Percentiles rank a stretch among this genome's conserved stretches.
These are phyloP conservation scores for Fomitopsis palustris DNA, from an alignment of 1,284 basidiomycete genomes.

Conservation along the genomic window DNA sequence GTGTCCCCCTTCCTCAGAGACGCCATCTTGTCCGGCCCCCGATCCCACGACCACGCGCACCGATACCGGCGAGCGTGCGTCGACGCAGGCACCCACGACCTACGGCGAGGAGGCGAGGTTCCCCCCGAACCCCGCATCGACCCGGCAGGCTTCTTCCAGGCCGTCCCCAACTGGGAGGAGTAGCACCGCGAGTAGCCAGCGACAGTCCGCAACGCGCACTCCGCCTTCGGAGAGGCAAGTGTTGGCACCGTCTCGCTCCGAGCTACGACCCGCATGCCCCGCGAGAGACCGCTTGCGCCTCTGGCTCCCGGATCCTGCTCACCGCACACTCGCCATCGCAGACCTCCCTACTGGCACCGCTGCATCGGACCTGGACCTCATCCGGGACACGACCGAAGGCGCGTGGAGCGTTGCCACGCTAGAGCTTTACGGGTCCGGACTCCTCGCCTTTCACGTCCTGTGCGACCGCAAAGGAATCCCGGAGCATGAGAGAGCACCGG, in stretches of 20 bases:
- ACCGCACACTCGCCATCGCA: neutral
- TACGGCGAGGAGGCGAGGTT: neutral
- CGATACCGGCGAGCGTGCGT: neutral
- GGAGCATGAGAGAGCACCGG: slow-evolving; percentile 4
- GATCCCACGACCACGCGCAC: neutral
- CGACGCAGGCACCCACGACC: neutral
- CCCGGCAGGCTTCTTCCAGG: neutral
- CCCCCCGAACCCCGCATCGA: too few relatives aligned
- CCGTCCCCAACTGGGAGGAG: neutral
- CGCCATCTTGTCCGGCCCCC: neutral
- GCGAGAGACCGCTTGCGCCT: slow-evolving; percentile 15
- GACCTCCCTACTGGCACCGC: neutral
- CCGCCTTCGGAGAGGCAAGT: neutral
- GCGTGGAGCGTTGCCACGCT: neutral
- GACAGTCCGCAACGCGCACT: too few relatives aligned
- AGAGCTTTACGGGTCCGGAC: neutral
- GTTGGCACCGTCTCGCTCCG: neutral
- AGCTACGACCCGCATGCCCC: slow-evolving; percentile 21
- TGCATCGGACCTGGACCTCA: neutral
- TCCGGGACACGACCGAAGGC: neutral
- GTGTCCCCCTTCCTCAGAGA: slow-evolving; percentile 9
- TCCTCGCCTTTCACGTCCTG: slow-evolving; percentile 5
- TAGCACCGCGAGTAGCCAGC: neutral
- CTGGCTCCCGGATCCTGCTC: slow-evolving; percentile 8
- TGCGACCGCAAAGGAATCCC: slow-evolving; percentile 6